Conservation (phyloP, 495 filamentous ascomycete genomes). For the Neurospora tetrasperma region DNA sequence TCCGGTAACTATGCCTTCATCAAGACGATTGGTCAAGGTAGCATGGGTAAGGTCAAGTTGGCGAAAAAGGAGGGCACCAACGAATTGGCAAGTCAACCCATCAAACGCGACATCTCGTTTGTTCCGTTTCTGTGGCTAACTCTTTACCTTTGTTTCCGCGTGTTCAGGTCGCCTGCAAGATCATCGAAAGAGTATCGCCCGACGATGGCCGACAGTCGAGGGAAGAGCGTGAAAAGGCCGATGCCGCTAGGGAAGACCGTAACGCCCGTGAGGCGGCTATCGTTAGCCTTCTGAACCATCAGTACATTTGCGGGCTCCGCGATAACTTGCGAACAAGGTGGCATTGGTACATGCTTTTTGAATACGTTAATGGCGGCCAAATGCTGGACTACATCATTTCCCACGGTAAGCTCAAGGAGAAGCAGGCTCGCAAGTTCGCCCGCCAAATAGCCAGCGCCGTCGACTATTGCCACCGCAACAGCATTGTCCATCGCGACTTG, state of each 20-base stretch:
- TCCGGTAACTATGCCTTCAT: constrained; percentile 87
- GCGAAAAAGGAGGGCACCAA: constrained; percentile 70
- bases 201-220: constrained; percentile 65
- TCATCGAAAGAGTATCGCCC: constrained; percentile 79
- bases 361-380: constrained; percentile 98
- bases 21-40: constrained; percentile 95
- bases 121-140: constrained; percentile 5
- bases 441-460: constrained; percentile 97
- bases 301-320: constrained; percentile 93
- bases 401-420: constrained; percentile 94
- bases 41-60: constrained; percentile 94
- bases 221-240: constrained; percentile 75
- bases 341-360: constrained; percentile 99
- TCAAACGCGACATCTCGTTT: constrained; percentile 5
- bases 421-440: constrained; percentile 94
- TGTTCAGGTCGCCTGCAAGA: constrained; percentile 84
- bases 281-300: constrained; percentile 87
- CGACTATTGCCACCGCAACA: constrained; percentile 98
- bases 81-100: constrained; percentile 62
- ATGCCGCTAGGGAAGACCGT: constrained; percentile 92
- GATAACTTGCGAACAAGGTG: constrained; percentile 92
- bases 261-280: constrained; percentile 96
- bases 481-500: constrained; percentile 93
- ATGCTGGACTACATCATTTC: constrained; percentile 99
- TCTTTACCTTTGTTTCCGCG: not conserved